Conservation (phyloP, 2,329 filamentous ascomycete genomes). For the Aotearoamyces nothofagi region DNA sequence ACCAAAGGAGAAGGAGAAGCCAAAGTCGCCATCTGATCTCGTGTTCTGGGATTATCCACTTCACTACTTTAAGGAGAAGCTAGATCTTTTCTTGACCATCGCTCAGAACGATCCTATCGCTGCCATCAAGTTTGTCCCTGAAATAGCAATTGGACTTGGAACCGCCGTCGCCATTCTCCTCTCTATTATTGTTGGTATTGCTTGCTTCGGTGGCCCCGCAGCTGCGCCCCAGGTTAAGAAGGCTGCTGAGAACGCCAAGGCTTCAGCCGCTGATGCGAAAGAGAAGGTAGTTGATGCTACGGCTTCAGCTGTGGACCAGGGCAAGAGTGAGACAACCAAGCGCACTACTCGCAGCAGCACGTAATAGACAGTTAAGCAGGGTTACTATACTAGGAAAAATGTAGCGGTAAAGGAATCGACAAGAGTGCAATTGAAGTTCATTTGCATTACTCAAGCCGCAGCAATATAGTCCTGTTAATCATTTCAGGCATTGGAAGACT, state of each 20-base stretch:
- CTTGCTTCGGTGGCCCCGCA: conserved; percentile 47
- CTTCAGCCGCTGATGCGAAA: conserved; percentile 62
- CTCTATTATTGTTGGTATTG: conserved; percentile 50
- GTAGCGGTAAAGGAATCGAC: no score
- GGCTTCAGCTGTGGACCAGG: conserved; percentile 50
- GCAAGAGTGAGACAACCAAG: conserved; percentile 38
- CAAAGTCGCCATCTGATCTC: conserved; percentile 60
- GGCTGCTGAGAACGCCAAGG: conserved; percentile 46
- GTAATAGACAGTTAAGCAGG: no score
- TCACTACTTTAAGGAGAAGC: conserved; percentile 77
- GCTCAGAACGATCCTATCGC: conserved; percentile 65
- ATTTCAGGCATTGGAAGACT: no score
- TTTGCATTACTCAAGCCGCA: no score
- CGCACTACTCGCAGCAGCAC: conserved; percentile 16
- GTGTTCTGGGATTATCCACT: conserved; percentile 87
- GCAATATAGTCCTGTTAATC: no score
- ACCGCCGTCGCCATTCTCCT: conserved; percentile 56
- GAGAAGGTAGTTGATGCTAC: conserved; percentile 51
- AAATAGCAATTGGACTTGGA: conserved; percentile 70
- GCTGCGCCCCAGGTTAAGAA: conserved; percentile 62
- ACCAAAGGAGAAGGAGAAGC: conserved; percentile 54
- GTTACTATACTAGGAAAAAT: no score
- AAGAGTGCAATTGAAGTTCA: no score
- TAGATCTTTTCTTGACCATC: conserved; percentile 79
- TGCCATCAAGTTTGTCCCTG: conserved; percentile 79